phyloP scores from a whole-genome alignment of 2,329 filamentous ascomycete genomes.

The Fusarium chaquense region DNA sequence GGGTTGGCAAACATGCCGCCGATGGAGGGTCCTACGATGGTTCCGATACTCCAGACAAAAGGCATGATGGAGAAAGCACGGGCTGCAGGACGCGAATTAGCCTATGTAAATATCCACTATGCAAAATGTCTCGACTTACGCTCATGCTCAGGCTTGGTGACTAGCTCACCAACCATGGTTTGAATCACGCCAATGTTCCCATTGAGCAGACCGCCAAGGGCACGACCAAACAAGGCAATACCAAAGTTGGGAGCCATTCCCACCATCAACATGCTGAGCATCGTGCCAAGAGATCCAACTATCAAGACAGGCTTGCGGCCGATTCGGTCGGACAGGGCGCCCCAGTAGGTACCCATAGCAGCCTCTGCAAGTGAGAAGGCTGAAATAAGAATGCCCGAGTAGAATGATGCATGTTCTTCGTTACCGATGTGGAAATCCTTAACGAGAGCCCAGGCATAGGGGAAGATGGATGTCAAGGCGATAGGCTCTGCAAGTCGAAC shows the following conservation, averaged over 20 bases:
- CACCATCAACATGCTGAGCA: slow-evolving; percentile 84
- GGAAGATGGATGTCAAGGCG: slow-evolving; percentile 91
- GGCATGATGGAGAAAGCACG: slow-evolving; percentile 93
- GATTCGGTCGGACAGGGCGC: slow-evolving; percentile 81
- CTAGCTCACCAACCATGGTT: slow-evolving; percentile 92
- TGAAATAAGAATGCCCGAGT: slow-evolving; percentile 88
- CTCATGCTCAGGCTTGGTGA: slow-evolving; percentile 86
- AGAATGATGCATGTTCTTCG: slow-evolving; percentile 83
- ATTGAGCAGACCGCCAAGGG: slow-evolving; percentile 84
- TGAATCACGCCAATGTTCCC: slow-evolving; percentile 93
- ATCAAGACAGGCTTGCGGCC: slow-evolving; percentile 89
- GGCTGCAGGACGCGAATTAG: slow-evolving; percentile 60
- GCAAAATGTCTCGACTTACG: slow-evolving; percentile 67
- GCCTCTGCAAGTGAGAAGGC: slow-evolving; percentile 87
- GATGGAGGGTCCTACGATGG: slow-evolving; percentile 88
- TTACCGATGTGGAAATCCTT: slow-evolving; percentile 79
- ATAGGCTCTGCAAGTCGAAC: slow-evolving; percentile 94
- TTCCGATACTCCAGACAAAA: slow-evolving; percentile 92
- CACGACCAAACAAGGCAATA: slow-evolving; percentile 81
- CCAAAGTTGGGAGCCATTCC: slow-evolving; percentile 87
- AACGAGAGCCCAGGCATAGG: slow-evolving; percentile 88
- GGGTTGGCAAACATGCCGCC: slow-evolving; percentile 89
- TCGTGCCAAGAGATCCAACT: slow-evolving; percentile 83
- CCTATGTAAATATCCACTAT: neutral
- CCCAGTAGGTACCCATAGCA: slow-evolving; percentile 89